phyloP scores from a whole-genome alignment of 495 filamentous ascomycete species.

The Hyphodiscus hymeniophilus region DNA sequence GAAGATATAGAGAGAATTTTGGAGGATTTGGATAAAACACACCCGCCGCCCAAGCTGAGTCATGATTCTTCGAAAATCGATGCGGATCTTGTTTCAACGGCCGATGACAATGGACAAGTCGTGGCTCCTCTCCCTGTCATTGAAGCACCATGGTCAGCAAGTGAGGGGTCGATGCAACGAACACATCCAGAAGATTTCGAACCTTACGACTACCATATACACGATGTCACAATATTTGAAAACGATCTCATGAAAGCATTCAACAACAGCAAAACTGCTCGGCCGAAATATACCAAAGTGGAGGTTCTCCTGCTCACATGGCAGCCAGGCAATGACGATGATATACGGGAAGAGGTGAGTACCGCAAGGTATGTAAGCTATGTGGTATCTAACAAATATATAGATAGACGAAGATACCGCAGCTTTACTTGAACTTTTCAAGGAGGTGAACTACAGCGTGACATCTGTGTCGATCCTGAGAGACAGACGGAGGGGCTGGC shows the following conservation, averaged over 20 bases:
- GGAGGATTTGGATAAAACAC: not conserved
- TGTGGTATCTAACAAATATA: too few species aligned
- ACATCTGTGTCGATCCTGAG: not conserved
- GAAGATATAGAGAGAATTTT: not conserved
- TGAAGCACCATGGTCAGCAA: too few species aligned
- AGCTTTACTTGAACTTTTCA: not conserved
- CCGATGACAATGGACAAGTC: not conserved
- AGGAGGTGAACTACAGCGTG: not conserved
- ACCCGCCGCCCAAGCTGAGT: not conserved
- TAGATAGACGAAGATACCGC: not conserved
- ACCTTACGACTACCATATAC: not conserved
- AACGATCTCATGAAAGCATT: not conserved
- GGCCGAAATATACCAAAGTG: not conserved
- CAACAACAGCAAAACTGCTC: not conserved
- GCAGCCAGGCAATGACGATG: not conserved
- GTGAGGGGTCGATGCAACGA: not conserved
- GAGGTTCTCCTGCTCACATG: conserved; percentile 1
- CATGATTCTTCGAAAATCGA: not conserved
- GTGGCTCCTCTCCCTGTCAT: not conserved
- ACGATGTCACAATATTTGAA: not conserved
- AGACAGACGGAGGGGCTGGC: not conserved
- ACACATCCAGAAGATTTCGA: not conserved
- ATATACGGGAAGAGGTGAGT: too few species aligned
- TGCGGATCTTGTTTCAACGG: not conserved
- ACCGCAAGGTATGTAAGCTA: too few species aligned